Evolutionary conservation across 306 rosid genomes (phyloP), one percentile per base, ranked within the genome.

Genomic region (peach (Prunus persica)): DNA sequence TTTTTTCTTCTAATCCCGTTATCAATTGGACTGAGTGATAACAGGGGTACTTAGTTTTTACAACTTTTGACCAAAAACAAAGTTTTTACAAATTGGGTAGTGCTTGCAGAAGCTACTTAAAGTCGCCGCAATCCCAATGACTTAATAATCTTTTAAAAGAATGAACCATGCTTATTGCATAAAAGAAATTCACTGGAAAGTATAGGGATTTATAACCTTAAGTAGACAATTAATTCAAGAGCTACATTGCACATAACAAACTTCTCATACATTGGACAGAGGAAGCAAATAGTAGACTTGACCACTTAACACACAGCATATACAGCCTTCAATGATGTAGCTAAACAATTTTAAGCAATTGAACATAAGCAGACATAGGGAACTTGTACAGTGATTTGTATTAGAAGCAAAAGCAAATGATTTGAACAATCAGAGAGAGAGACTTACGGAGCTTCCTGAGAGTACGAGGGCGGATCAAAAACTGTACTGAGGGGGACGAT

Each of bases 381-480:
- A 49, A 49, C 54, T 3, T 12, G 54, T 49, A 49, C 19, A 49
- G 4, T 13, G 54, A 49, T 13, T 3, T 49, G 16, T 5, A 49
- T 49, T 49, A 12, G 16, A 57, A 32, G 28, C 55, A 69, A 72
- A 62, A 76, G 19, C 25, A 12, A 8, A 11, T 24, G 2, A 20
- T 10, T 20, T 22, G 34, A 61, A 4, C 1, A n/a, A 61, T 50
- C 3, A 75, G 41, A 62, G 32, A 74, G 67, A 62, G 77, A 78
- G 60, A 77, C 97, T 80, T 3, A 95, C 99, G 97, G 82, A 95
- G 92, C 76, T 83, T 87, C 81, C 79, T 95, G 6, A 81, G 78
- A 49, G 66, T 52, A 25, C 82, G 81, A 2, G 88, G 82, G 12
- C 86, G 84, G 85, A 78, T 57, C 0, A 89, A 58, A 78, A 92